phyloP scores from a whole-genome alignment of 1,284 basidiomycete species.

The Porodaedalea pini region DNA sequence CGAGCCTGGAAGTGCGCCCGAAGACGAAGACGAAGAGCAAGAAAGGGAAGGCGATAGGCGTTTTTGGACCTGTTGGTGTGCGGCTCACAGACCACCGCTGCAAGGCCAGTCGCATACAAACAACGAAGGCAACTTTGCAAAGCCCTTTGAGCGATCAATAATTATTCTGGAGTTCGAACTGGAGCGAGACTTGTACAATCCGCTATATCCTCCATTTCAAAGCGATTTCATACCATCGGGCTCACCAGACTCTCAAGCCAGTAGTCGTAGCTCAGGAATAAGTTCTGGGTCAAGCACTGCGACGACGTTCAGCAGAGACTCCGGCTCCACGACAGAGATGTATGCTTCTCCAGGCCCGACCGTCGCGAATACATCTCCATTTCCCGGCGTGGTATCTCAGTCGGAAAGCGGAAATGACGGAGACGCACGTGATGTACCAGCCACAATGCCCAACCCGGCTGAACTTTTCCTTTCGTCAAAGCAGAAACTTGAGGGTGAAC shows the following conservation, averaged over 20 bases:
- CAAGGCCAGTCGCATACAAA: constrained; percentile 13
- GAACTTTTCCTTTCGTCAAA: constrained; percentile 19
- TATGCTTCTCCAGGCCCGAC: constrained; percentile 8
- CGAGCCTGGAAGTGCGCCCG: constrained; percentile 50
- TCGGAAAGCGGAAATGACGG: no score
- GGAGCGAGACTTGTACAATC: constrained; percentile 71
- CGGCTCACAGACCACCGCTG: constrained; percentile 59
- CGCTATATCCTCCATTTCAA: constrained; percentile 53
- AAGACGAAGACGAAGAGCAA: constrained; percentile 33
- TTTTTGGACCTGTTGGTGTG: constrained; percentile 85
- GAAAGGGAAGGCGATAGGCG: constrained; percentile 39
- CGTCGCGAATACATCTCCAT: background rate
- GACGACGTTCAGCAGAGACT: constrained; percentile 10
- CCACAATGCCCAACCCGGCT: constrained; percentile 14
- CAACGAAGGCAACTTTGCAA: constrained; percentile 16
- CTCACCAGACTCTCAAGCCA: constrained; percentile 25
- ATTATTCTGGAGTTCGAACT: constrained; percentile 85
- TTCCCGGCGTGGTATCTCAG: background rate
- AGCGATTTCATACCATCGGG: constrained; percentile 21
- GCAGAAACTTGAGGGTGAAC: constrained; percentile 35
- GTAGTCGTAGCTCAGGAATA: constrained; percentile 16
- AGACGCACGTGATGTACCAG: background rate
- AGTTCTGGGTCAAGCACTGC: constrained; percentile 20
- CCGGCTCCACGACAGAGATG: constrained; percentile 14
- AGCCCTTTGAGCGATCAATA: constrained; percentile 27